Conservation (phyloP, 139 green algal species). For the Trebouxia sp. region DNA sequence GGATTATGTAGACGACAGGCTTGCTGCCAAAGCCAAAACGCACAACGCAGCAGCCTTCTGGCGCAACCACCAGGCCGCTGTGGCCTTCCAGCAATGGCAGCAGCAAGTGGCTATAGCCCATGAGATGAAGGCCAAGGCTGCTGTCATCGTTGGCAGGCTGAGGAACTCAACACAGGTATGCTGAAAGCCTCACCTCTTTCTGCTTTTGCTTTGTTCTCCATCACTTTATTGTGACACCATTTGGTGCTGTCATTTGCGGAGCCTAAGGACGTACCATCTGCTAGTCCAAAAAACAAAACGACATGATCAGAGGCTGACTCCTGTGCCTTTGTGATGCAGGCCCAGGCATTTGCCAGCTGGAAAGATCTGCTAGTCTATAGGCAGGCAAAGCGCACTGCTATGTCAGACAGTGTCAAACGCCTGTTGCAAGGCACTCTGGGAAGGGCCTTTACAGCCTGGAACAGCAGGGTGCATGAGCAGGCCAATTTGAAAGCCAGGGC, state of each 20-base stretch:
- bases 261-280: no score
- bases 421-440: not conserved
- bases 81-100: conserved; percentile 24
- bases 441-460: conserved; percentile 24
- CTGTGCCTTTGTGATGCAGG: not conserved
- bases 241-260: no score
- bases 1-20: not conserved
- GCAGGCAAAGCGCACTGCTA: not conserved
- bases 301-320: not conserved
- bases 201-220: no score
- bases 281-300: no score
- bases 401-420: not conserved
- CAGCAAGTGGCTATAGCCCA: not conserved
- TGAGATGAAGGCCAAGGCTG: conserved; percentile 7
- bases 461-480: not conserved
- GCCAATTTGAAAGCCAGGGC: not conserved
- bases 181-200: not conserved
- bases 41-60: not conserved
- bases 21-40: not conserved
- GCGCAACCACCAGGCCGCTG: not conserved
- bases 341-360: conserved; percentile 19
- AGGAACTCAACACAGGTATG: conserved; percentile 20
- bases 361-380: not conserved
- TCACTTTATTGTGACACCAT: no score
- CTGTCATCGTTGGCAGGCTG: conserved; percentile 19